Base-by-base conservation (phyloP, 345 rosid species). In the Bruguiera parviflora region DNA sequence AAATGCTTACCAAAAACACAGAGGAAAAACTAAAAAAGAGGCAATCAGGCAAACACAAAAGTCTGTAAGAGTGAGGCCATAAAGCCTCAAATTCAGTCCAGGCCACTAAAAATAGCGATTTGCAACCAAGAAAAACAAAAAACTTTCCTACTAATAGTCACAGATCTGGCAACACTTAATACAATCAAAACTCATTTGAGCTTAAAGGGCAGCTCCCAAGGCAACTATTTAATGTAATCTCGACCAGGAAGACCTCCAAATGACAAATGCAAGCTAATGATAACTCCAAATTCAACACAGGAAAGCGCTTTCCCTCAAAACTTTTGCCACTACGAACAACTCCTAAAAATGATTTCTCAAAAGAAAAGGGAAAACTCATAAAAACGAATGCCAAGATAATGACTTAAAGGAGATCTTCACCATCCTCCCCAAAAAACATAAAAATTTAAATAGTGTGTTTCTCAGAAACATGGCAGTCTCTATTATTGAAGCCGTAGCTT, bases 161-260 rank as follows among this genome's bases (percentile, higher is more conserved):
- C 62, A 72, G 73, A 71, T 83, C 84, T 56, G 64, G 3, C 28
- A 65, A 58, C 62, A 65, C 53, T 37, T n/a, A 60, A 51, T 32
- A 24, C n/a, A 65, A 43, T 35, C 16, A 56, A 43, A 60, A 63
- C 68, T 74, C 46, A 75, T 68, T 52, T 53, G 66, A 79, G 58
- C 61, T 59, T 7, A 66, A 58, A 19, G 58, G 53, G 71, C 39
- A 72, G 32, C 47, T 51, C 37, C 53, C 1, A 53, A 39, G 51
- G 22, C 37, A 52, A 53, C 13, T 28, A 29, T 13, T 32, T 56
- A 33, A 31, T 16, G 1, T 25, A 68, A 3, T 15, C 19, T 27
- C 65, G 21, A 39, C 56, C 65, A 27, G 24, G 58, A 57, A 67
- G 11, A 51, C 25, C n/a, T 58, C 51, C 32, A 43, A 33, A 59